phyloP scores from a whole-genome alignment of 768 basidiomycete genomes.

The Podaxis sp. region DNA sequence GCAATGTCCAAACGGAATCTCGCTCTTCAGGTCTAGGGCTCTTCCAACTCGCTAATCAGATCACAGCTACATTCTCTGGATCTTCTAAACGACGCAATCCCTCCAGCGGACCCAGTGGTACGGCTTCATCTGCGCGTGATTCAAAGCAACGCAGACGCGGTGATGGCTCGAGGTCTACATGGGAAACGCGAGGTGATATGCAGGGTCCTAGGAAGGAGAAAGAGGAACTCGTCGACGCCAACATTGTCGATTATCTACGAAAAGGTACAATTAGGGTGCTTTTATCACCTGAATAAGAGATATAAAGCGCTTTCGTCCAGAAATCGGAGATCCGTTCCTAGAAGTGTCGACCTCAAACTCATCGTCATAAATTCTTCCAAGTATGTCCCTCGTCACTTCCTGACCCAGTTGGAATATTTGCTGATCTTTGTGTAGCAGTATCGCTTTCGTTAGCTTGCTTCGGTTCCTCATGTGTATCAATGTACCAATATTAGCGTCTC shows the following conservation, averaged over 20 bases:
- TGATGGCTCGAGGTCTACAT: conserved; percentile 26
- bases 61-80: conserved; percentile 27
- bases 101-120: conserved; percentile 37
- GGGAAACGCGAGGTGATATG: conserved; percentile 17
- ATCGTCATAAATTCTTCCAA: neutral
- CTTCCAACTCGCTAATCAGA: conserved; percentile 29
- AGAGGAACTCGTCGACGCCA: conserved; percentile 48
- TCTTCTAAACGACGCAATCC: conserved; percentile 49
- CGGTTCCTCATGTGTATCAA: neutral
- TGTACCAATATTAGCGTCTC: neutral
- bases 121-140: conserved; percentile 40
- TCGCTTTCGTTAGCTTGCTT: neutral
- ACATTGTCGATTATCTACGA: conserved; percentile 47
- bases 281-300: neutral
- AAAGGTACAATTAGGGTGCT: conserved; percentile 35
- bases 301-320: conserved; percentile 21
- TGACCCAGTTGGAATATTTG: neutral
- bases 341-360: conserved; percentile 22
- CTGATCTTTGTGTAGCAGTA: neutral
- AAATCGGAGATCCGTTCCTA: conserved; percentile 54
- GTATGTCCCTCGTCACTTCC: neutral
- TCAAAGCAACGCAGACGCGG: conserved; percentile 47
- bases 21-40: conserved; percentile 19
- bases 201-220: conserved; percentile 35
- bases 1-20: conserved; percentile 10